Conservation (phyloP, 192 early-diverging fungal genomes). For the Umbelopsis ramanniana region DNA sequence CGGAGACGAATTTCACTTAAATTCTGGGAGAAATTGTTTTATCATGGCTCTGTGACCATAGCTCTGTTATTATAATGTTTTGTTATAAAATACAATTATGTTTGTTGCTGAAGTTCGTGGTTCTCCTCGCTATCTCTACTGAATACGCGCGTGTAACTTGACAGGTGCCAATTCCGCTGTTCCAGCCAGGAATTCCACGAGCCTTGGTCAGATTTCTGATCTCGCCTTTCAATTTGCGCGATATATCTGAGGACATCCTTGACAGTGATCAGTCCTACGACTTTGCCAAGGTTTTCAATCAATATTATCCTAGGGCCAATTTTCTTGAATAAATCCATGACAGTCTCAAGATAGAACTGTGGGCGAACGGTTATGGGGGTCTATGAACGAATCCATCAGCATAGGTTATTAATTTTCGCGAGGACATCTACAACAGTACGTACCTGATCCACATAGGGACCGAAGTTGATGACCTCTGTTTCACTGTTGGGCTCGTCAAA, state of each 20-base stretch:
- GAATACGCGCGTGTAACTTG: conserved; percentile 3
- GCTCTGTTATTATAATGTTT: too few relatives aligned
- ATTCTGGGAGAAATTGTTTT: too few relatives aligned
- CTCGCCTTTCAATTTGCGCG: conserved; percentile 49
- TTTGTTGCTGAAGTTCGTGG: background rate
- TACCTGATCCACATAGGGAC: conserved; percentile 59
- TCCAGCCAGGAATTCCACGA: conserved; percentile 9
- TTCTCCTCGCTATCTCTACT: conserved; percentile 14
- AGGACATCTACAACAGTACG: background rate
- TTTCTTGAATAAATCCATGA: conserved; percentile 84
- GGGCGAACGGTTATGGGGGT: conserved; percentile 78
- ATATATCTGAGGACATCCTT: conserved; percentile 76
- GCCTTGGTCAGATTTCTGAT: conserved; percentile 17
- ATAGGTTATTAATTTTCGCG: conserved; percentile 22
- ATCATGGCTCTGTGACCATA: too few relatives aligned
- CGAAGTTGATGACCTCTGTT: conserved; percentile 53
- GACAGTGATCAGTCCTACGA: conserved; percentile 74
- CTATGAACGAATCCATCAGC: conserved; percentile 40
- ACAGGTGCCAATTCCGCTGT: conserved; percentile 7
- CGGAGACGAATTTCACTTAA: too few relatives aligned
- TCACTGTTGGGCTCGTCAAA: conserved; percentile 34
- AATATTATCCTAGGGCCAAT: conserved; percentile 67
- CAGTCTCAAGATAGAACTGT: conserved; percentile 69
- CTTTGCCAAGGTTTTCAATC: conserved; percentile 63
- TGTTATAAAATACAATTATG: too few relatives aligned